These are phyloP conservation scores for Penicillium fuscoglaucum DNA, from an alignment of 2,329 filamentous ascomycete species.

Conservation along the genomic window DNA sequence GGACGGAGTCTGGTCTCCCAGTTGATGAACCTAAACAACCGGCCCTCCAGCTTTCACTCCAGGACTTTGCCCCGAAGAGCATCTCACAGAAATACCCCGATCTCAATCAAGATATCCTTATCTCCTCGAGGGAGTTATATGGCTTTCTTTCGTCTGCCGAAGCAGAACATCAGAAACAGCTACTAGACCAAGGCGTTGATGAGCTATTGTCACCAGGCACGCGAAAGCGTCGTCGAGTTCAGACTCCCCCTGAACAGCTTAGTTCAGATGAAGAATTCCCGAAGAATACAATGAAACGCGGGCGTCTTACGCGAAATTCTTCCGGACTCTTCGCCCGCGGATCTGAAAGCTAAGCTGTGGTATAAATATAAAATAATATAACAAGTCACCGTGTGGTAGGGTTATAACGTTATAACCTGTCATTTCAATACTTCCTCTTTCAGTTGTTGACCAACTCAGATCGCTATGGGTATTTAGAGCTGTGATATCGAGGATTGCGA, in stretches of 20 bases:
- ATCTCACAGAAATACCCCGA: conserved; percentile 1
- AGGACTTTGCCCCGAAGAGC: conserved; percentile 1
- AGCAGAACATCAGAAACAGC: background rate
- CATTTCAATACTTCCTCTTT: too few relatives aligned
- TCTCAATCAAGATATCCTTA: conserved; percentile 8
- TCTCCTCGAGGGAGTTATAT: background rate
- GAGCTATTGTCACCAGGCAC: background rate
- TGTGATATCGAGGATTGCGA: too few relatives aligned
- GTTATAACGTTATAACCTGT: too few relatives aligned
- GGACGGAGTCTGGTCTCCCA: conserved; percentile 7
- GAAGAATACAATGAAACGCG: background rate
- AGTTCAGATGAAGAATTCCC: background rate
- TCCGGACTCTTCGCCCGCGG: background rate
- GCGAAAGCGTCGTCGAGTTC: background rate
- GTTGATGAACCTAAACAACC: background rate
- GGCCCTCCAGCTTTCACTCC: background rate
- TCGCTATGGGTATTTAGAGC: too few relatives aligned
- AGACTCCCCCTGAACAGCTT: background rate
- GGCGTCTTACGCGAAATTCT: background rate
- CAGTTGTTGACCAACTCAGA: too few relatives aligned
- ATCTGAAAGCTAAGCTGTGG: background rate
- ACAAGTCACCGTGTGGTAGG: too few relatives aligned
- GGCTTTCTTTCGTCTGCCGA: background rate
- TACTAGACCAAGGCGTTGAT: background rate
- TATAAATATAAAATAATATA: too few relatives aligned